phyloP scores from a whole-genome alignment of 2,329 filamentous ascomycete species.

The Neoarthrinium moseri region DNA sequence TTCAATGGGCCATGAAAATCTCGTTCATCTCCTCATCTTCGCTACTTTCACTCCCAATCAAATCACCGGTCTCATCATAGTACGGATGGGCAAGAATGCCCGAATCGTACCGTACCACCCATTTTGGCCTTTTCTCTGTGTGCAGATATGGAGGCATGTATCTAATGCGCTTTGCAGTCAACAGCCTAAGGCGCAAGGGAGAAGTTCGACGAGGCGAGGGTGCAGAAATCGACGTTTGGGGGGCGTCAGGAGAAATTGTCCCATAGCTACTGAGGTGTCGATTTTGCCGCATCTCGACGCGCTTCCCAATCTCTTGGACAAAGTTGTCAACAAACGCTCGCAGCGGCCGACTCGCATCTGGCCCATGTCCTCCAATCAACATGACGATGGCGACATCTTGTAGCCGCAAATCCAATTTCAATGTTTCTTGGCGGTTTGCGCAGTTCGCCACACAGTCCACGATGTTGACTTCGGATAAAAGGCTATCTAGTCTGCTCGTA shows the following conservation, averaged over 20 bases:
- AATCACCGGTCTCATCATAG: background rate
- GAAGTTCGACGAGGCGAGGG: background rate
- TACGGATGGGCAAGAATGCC: background rate
- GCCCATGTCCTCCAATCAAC: no score
- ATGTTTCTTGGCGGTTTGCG: background rate
- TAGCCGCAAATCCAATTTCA: background rate
- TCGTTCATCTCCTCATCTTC: slow-evolving; percentile 6
- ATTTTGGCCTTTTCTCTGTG: background rate
- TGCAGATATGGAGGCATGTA: slow-evolving; percentile 3
- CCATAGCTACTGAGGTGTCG: background rate
- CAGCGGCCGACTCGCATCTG: background rate
- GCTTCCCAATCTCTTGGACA: background rate
- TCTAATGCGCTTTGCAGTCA: background rate
- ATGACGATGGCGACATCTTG: background rate
- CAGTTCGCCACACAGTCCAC: background rate
- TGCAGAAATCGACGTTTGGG: background rate
- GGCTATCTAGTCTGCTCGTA: background rate
- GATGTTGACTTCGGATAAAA: background rate
- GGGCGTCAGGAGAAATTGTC: background rate
- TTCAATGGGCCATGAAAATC: no score
- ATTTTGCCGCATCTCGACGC: background rate
- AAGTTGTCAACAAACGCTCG: background rate
- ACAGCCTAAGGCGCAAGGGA: background rate
- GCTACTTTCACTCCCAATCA: background rate
- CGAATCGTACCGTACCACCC: slow-evolving; percentile 5